Evolutionary conservation across 768 basidiomycete genomes (phyloP).

Genomic region (Paxillus ammoniavirescens): DNA sequence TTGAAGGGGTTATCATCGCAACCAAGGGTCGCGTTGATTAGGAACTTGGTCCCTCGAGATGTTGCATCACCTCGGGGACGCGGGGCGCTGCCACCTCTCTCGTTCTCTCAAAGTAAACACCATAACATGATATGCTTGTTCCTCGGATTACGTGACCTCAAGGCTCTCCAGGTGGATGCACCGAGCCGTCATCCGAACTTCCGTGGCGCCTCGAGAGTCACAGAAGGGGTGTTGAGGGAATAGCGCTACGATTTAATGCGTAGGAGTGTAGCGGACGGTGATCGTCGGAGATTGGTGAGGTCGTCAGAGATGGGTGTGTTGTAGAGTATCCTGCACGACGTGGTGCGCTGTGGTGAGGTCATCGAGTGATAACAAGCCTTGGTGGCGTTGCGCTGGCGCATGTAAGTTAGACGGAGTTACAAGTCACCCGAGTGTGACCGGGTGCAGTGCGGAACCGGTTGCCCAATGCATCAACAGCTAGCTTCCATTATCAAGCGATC

Average conservation of each 20-base stretch:
- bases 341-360: conserved; percentile 38
- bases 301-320: conserved; percentile 9
- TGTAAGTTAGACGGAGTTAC: conserved; percentile 9
- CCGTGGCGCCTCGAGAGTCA: conserved; percentile 5
- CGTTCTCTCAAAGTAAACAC: conserved; percentile 12
- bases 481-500: conserved; percentile 38
- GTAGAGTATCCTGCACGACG: conserved; percentile 24
- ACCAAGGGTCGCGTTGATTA: conserved; percentile 12
- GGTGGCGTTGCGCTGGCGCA: conserved; percentile 18
- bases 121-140: conserved; percentile 13
- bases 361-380: conserved; percentile 35
- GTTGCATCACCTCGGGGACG: conserved; percentile 30
- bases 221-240: conserved; percentile 17
- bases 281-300: conserved; percentile 16
- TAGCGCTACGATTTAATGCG: conserved; percentile 12
- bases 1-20: conserved; percentile 2
- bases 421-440: conserved; percentile 7
- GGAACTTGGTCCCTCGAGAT: conserved; percentile 21
- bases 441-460: conserved; percentile 26
- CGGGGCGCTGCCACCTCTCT: conserved; percentile 21
- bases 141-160: conserved; percentile 13
- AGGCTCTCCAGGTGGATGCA: conserved; percentile 10
- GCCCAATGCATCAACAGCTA: conserved; percentile 29
- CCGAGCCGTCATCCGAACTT: conserved; percentile 11
- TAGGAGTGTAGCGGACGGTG: conserved; percentile 20